Conservation (phyloP, 768 basidiomycete genomes). For the Russula compacta region DNA sequence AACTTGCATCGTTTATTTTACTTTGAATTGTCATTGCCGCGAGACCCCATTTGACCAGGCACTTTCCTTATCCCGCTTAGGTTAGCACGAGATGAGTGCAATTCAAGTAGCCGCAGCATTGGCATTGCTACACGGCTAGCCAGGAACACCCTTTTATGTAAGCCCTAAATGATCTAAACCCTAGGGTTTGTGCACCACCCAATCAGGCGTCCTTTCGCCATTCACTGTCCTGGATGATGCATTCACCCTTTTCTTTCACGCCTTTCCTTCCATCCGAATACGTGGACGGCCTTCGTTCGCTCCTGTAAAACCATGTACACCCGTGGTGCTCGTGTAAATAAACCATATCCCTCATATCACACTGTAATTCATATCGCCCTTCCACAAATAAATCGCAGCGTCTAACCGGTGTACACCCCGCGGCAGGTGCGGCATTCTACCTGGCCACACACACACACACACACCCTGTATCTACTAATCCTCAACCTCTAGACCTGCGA, state of each 20-base stretch:
- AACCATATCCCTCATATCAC: neutral
- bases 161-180: neutral
- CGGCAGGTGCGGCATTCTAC: neutral
- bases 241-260: no score
- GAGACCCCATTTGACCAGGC: constrained; percentile 12
- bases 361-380: neutral
- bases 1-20: neutral
- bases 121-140: no score
- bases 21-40: constrained; percentile 14
- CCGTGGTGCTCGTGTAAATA: neutral
- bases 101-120: neutral
- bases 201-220: neutral
- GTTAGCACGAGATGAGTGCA: constrained; percentile 1
- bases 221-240: no score
- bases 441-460: neutral
- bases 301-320: neutral
- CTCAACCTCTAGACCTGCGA: neutral
- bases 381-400: neutral
- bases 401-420: neutral
- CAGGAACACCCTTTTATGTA: neutral
- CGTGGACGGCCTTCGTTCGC: no score
- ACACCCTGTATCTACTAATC: neutral
- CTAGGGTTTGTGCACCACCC: neutral
- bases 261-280: no score
- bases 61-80: constrained; percentile 16